Percentiles rank a stretch among this genome's conserved stretches.
Evolutionary conservation across 768 basidiomycete genomes (phyloP).

Genomic region (Leccinum variicolor): DNA sequence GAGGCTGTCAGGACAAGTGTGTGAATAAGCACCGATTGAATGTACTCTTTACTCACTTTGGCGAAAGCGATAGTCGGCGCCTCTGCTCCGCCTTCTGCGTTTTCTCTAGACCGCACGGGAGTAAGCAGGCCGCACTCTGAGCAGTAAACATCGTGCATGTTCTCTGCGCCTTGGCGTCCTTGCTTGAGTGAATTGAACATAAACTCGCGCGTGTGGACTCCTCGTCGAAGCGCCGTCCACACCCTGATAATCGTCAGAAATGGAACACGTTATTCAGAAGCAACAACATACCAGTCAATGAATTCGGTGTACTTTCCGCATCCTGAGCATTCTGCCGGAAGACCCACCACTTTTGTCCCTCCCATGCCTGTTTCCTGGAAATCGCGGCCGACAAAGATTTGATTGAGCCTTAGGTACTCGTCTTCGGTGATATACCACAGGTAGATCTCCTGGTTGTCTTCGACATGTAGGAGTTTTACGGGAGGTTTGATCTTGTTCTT

Average conservation of each 20-base stretch:
- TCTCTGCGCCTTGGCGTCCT: slow-evolving; percentile 15
- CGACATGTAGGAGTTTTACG: background rate
- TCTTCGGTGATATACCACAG: slow-evolving; percentile 19
- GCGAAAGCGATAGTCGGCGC: slow-evolving; percentile 13
- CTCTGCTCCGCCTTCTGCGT: slow-evolving; percentile 11
- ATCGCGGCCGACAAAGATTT: slow-evolving; percentile 10
- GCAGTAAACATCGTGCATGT: slow-evolving; percentile 17
- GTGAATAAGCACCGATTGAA: background rate
- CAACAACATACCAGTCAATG: slow-evolving; percentile 7
- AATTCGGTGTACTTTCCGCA: slow-evolving; percentile 19
- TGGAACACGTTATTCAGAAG: background rate
- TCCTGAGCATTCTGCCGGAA: slow-evolving; percentile 3
- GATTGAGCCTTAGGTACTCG: slow-evolving; percentile 14
- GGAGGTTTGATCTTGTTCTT: slow-evolving; percentile 10
- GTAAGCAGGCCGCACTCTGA: slow-evolving; percentile 17
- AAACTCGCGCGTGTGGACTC: slow-evolving; percentile 16
- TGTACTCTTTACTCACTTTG: too few relatives aligned
- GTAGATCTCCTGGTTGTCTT: background rate
- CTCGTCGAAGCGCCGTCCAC: slow-evolving; percentile 15
- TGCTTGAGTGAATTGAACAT: slow-evolving; percentile 15
- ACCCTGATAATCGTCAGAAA: slow-evolving; percentile 1
- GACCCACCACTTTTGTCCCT: slow-evolving; percentile 12
- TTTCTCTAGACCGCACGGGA: slow-evolving; percentile 9
- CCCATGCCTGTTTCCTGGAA: slow-evolving; percentile 15
- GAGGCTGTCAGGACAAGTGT: background rate